These are phyloP conservation scores for Hypocrella siamensis DNA, from an alignment of 2,329 filamentous ascomycete genomes.

Conservation along the genomic window DNA sequence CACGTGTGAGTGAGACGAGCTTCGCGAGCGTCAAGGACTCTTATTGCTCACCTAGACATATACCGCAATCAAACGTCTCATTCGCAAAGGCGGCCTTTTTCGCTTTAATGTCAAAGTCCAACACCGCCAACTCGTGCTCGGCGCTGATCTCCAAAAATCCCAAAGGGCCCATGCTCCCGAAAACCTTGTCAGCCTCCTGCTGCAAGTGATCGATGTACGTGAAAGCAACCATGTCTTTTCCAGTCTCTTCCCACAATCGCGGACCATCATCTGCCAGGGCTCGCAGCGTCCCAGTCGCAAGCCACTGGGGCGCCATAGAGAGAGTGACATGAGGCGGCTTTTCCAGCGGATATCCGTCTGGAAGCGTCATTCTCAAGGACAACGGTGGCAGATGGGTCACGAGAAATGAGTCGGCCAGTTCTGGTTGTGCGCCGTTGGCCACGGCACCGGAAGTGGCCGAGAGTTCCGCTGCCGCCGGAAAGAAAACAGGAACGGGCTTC, in stretches of 20 bases:
- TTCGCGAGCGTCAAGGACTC: neutral
- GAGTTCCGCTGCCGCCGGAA: conserved; percentile 29
- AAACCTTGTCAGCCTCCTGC: conserved; percentile 41
- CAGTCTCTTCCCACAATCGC: conserved; percentile 46
- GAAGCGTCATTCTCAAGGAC: conserved; percentile 35
- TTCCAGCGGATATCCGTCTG: conserved; percentile 39
- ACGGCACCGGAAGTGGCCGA: neutral
- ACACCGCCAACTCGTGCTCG: conserved; percentile 50
- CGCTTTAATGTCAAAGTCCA: conserved; percentile 65
- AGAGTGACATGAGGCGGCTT: conserved; percentile 34
- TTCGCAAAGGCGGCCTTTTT: conserved; percentile 63
- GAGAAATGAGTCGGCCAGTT: conserved; percentile 27
- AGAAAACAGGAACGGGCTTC: conserved; percentile 39
- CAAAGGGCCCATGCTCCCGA: conserved; percentile 35
- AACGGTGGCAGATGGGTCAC: conserved; percentile 44
- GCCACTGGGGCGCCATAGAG: conserved; percentile 40
- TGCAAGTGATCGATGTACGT: conserved; percentile 48
- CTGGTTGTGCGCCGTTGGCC: conserved; percentile 4
- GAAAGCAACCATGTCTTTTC: conserved; percentile 42
- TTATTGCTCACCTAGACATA: conserved; percentile 49
- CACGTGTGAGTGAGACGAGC: neutral
- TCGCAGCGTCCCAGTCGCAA: conserved; percentile 30
- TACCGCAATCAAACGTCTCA: conserved; percentile 73
- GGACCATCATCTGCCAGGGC: conserved; percentile 33
- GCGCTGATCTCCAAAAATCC: conserved; percentile 35